These are phyloP conservation scores for Zygosaccharomyces pseudobailii DNA, from an alignment of 1,139 yeast genomes.

Conservation along the genomic window DNA sequence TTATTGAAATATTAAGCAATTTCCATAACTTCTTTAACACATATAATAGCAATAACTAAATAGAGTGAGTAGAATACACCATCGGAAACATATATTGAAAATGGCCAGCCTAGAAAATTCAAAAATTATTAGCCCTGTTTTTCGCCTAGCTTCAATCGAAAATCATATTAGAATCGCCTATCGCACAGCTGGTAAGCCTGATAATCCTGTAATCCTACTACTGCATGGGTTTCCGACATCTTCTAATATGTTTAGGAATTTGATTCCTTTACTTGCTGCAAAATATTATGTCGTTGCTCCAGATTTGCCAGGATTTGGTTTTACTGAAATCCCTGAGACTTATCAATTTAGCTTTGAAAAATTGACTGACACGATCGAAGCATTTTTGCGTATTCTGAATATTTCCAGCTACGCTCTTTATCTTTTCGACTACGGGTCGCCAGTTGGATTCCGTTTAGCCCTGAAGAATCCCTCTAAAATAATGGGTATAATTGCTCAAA, in stretches of 20 bases:
- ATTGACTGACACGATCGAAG: constrained; percentile 34
- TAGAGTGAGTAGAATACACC: too few relatives aligned
- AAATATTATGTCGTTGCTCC: constrained; percentile 34
- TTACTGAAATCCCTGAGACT: constrained; percentile 34
- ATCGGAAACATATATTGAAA: not conserved
- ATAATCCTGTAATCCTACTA: constrained; percentile 36
- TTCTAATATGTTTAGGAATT: constrained; percentile 37
- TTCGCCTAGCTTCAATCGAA: constrained; percentile 1
- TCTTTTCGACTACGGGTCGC: constrained; percentile 45
- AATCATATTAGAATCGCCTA: constrained; percentile 35
- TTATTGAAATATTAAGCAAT: too few relatives aligned
- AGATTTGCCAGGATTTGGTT: constrained; percentile 34
- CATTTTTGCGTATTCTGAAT: constrained; percentile 6
- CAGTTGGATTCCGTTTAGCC: constrained; percentile 38
- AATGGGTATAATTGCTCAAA: constrained; percentile 37
- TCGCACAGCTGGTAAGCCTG: constrained; percentile 37
- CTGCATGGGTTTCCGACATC: constrained; percentile 45
- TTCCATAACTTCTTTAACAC: too few relatives aligned
- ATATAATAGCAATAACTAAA: too few relatives aligned
- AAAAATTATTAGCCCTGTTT: constrained; percentile 2
- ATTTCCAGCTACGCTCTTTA: constrained; percentile 26
- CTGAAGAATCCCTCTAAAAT: constrained; percentile 33
- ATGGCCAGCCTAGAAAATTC: not conserved
- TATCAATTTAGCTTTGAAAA: constrained; percentile 33
- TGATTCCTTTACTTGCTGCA: constrained; percentile 38